Base-by-base conservation (phyloP, 495 filamentous ascomycete genomes). In the Durotheca rogersii region DNA sequence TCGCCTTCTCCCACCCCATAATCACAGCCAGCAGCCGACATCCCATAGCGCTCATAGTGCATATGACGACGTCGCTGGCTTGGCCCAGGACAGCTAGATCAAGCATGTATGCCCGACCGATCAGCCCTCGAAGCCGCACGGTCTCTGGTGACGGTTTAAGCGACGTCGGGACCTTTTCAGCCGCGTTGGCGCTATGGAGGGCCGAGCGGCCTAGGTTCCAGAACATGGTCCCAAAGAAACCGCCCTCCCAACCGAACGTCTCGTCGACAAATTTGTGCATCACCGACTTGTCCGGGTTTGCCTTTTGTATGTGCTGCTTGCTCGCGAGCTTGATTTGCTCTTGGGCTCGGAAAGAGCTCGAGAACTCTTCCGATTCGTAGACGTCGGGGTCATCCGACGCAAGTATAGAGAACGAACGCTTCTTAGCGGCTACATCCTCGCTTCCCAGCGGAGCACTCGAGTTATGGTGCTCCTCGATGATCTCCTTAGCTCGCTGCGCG, bases 371-470 rank as follows among this genome's bases (percentile, higher is more conserved):
- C 6, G 75, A 64, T 14, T 70, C 67, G 57, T 87, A 85, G 10
- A 88, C 75, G 29, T 78, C 78, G 0, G 84, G 83, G 60, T 90
- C 86, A 58, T 91, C 87, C 0, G 84, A 87, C 1, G 86, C 84
- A 21, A 89, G 53, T 19, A 87, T 62, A 7, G 85, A 50, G 41
- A 75, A 65, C 20, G 69, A 68, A 27, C 72, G 67, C 36, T 67
- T 39, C 49, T 72, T 65, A 49, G 67, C 64, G 2, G 62, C 53
- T 3, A 44, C 11, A 32, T 69, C 61, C 30, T 67, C 66, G 12
- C 48, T 61, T 19, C 60, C 65, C 7, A 63, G 56, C 6, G 59
- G 62, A 11, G 65, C 67, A 10, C 65, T 66, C 25, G 53, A 59
- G 46, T 67, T 65, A 56, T 66, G 60, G 12, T 58, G 47, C 33